Conservation (phyloP, 305 asterid genomes). For the Solanum hybrid region DNA sequence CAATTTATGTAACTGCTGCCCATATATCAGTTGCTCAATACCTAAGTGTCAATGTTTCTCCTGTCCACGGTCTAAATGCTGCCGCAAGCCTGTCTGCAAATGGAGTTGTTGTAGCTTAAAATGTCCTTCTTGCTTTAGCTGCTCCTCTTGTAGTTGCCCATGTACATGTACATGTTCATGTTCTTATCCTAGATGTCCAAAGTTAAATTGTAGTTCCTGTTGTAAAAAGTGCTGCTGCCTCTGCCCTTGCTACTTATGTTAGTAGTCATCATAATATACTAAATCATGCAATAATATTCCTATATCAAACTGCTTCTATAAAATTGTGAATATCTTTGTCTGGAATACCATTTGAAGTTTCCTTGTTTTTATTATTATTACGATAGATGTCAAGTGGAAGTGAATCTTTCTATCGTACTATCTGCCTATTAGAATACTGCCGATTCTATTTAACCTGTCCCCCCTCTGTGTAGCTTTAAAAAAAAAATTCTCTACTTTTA, state of each 20-base stretch:
- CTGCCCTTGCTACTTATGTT: constrained; percentile 23
- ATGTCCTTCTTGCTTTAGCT: constrained; percentile 28
- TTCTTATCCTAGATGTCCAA: constrained; percentile 38
- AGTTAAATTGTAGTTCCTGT: constrained; percentile 35
- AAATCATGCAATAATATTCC: constrained; percentile 6
- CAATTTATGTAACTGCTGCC: constrained; percentile 23
- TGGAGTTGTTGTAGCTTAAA: constrained; percentile 21
- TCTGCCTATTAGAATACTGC: background rate
- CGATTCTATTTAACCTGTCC: background rate
- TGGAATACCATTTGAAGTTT: background rate
- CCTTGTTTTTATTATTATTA: background rate
- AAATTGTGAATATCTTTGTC: background rate
- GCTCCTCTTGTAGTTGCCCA: constrained; percentile 15
- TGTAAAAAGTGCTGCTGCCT: constrained; percentile 31
- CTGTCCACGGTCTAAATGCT: constrained; percentile 18
- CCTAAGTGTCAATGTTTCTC: constrained; percentile 36
- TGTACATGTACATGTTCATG: constrained; percentile 24
- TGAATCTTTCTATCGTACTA: background rate
- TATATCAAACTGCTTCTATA: background rate
- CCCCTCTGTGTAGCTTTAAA: background rate
- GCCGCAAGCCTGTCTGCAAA: constrained; percentile 30
- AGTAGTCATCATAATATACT: constrained; percentile 33
- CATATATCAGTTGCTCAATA: constrained; percentile 28
- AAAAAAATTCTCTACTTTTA: background rate
- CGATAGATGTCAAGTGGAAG: background rate